Conservation (phyloP, 2,329 filamentous ascomycete genomes). For the Trichoderma sp. region DNA sequence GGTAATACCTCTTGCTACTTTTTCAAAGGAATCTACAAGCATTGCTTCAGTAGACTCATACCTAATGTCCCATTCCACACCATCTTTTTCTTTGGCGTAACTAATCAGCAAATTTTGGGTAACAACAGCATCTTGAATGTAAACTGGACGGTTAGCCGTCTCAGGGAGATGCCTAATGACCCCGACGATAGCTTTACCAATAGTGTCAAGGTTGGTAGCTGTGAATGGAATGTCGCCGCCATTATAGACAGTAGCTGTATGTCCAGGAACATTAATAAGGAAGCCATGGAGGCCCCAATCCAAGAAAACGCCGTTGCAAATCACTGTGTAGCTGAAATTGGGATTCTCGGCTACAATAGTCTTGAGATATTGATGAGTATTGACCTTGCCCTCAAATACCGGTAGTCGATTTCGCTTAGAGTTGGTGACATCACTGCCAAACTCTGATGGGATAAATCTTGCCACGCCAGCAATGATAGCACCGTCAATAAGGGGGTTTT, state of each 20-base stretch:
- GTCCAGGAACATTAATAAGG: neutral
- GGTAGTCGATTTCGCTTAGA: neutral
- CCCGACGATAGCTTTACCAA: neutral
- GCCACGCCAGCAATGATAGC: neutral
- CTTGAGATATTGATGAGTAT: neutral
- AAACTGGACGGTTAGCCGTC: slow-evolving; percentile 3
- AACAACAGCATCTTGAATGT: slow-evolving; percentile 1
- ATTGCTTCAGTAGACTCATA: slow-evolving; percentile 1
- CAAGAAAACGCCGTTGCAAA: slow-evolving; percentile 3
- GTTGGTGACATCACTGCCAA: neutral
- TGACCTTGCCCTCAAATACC: neutral
- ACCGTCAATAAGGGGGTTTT: slow-evolving; percentile 2
- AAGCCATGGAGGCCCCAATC: slow-evolving; percentile 7
- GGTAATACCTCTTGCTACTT: neutral
- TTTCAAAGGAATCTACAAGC: neutral
- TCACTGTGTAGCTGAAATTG: neutral
- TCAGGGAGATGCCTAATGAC: neutral
- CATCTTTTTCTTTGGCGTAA: neutral
- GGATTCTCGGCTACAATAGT: neutral
- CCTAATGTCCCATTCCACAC: neutral
- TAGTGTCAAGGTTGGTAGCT: neutral
- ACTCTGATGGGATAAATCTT: slow-evolving; percentile 9
- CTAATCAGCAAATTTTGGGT: neutral
- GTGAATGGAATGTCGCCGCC: slow-evolving; percentile 2
- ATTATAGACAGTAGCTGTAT: neutral